Percentiles rank a stretch among this genome's conserved stretches.
Conservation (phyloP, 192 early-diverging fungal species). For the Entomortierella chlamydospora region DNA sequence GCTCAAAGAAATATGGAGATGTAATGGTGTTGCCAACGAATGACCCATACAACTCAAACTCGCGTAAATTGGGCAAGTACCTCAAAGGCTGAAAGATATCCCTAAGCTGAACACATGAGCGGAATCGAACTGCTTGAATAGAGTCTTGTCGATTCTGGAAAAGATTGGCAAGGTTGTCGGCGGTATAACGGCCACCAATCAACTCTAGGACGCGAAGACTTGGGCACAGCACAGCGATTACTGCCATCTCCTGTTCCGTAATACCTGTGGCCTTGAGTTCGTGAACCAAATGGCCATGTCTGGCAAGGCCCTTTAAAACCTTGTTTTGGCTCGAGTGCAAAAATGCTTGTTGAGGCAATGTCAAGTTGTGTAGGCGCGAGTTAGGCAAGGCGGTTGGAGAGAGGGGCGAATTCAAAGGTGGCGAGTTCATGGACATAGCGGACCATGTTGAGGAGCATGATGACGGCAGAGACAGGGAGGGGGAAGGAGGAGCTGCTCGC, state of each 20-base stretch:
- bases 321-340: conserved; percentile 43
- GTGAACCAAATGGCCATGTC: conserved; percentile 32
- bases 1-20: conserved; percentile 48
- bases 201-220: conserved; percentile 44
- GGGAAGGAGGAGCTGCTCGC: not conserved
- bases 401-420: not conserved
- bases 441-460: conserved; percentile 48
- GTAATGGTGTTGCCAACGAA: conserved; percentile 54
- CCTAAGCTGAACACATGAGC: conserved; percentile 27
- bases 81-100: conserved; percentile 42
- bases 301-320: conserved; percentile 31
- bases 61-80: conserved; percentile 29
- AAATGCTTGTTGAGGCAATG: conserved; percentile 26
- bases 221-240: conserved; percentile 25
- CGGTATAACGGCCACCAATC: conserved; percentile 41
- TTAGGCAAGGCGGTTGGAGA: not conserved
- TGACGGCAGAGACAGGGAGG: conserved; percentile 25
- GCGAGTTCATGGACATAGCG: conserved; percentile 10
- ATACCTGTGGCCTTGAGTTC: conserved; percentile 48
- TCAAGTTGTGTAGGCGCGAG: conserved; percentile 1
- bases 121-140: conserved; percentile 37
- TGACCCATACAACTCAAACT: conserved; percentile 50
- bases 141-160: conserved; percentile 32
- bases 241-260: conserved; percentile 43
- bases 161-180: conserved; percentile 28